These are phyloP conservation scores for Calonectria hawksworthii DNA, from an alignment of 2,329 filamentous ascomycete genomes.

Conservation along the genomic window DNA sequence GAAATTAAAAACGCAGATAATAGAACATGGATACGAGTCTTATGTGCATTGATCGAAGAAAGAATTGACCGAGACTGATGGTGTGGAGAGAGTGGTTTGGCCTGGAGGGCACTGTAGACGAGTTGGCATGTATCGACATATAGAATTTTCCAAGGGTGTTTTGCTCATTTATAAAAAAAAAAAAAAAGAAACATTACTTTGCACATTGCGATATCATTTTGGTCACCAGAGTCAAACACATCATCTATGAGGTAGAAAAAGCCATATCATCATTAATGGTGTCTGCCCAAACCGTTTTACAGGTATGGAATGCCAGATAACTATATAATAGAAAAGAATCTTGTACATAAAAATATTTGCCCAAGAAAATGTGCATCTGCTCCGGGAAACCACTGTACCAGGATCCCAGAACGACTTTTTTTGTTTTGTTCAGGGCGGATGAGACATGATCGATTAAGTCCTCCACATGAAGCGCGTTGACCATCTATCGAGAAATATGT, in stretches of 20 bases:
- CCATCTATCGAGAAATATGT: background rate
- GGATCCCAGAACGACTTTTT: background rate
- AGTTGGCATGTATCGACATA: background rate
- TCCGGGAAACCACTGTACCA: background rate
- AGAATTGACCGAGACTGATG: background rate
- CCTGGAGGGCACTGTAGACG: background rate
- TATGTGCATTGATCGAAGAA: background rate
- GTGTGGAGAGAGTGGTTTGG: background rate
- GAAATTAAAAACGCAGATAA: background rate
- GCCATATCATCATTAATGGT: slow-evolving; percentile 4
- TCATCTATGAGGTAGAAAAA: background rate
- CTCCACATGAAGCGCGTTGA: background rate
- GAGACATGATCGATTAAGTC: background rate
- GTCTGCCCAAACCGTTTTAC: background rate
- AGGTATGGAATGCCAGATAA: background rate
- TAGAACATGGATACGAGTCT: too few relatives aligned
- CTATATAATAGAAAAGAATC: slow-evolving; percentile 9
- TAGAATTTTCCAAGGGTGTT: background rate
- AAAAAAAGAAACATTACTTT: too few relatives aligned
- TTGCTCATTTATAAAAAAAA: background rate
- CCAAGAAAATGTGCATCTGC: background rate
- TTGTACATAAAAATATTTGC: slow-evolving; percentile 6
- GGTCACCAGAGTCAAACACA: background rate
- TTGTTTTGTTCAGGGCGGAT: background rate
- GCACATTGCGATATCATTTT: too few relatives aligned